Percentiles rank a stretch among this genome's conserved stretches.
Conservation (phyloP, 768 basidiomycete genomes). For the Macrolepiota albuminosa region DNA sequence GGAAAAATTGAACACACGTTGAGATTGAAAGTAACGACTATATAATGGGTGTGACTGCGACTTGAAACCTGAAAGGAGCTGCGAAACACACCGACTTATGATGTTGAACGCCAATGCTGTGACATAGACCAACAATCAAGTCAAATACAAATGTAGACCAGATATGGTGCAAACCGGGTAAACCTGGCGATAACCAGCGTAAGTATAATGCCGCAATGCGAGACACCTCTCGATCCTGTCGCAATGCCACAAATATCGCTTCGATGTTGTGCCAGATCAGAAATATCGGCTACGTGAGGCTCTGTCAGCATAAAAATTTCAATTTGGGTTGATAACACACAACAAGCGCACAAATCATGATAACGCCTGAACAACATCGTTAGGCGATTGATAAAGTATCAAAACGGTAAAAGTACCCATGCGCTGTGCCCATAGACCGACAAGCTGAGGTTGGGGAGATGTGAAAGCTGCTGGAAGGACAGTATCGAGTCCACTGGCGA, state of each 20-base stretch:
- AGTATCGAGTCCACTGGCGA: constrained; percentile 63
- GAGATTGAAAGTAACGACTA: neutral
- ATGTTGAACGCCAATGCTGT: neutral
- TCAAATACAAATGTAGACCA: neutral
- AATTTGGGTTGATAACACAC: neutral
- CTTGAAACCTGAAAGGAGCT: too few species aligned
- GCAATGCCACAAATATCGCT: neutral
- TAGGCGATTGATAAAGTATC: neutral
- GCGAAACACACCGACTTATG: neutral
- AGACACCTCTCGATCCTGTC: constrained; percentile 9
- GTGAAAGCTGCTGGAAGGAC: constrained; percentile 80
- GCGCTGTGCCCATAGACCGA: constrained; percentile 66
- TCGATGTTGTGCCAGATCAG: neutral
- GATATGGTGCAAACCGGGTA: neutral
- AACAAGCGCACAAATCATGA: constrained; percentile 7
- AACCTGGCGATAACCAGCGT: neutral
- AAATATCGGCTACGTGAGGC: neutral
- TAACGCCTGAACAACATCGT: neutral
- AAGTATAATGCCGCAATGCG: constrained; percentile 2
- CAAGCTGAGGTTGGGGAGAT: constrained; percentile 29
- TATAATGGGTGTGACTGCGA: neutral
- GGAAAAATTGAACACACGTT: neutral
- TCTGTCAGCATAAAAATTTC: neutral
- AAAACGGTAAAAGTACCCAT: constrained; percentile 32
- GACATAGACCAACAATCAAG: neutral